Evolutionary conservation across 2,329 filamentous ascomycete genomes (phyloP).

Genomic region (Anisogramma anomala): DNA sequence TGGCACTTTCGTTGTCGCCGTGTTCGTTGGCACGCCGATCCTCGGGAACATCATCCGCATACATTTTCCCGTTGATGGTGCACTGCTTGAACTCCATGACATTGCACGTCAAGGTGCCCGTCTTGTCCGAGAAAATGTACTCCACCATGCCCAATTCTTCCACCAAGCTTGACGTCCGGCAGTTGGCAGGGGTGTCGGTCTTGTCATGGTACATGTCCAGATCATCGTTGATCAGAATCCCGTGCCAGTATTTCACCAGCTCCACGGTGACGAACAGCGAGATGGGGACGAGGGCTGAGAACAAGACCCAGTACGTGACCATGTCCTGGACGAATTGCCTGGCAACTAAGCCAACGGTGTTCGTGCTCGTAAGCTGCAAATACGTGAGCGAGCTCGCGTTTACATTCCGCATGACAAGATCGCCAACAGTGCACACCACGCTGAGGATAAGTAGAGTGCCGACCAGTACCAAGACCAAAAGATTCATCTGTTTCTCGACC

Average conservation of each 20-base stretch:
- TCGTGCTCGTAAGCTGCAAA: constrained; percentile 53
- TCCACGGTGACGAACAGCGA: constrained; percentile 97
- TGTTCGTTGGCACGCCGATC: constrained; percentile 71
- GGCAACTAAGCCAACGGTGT: constrained; percentile 42
- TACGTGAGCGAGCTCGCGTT: constrained; percentile 56
- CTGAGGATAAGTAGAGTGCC: constrained; percentile 74
- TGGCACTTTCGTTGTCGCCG: constrained; percentile 64
- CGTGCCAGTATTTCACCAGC: constrained; percentile 95
- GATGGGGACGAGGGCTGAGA: constrained; percentile 91
- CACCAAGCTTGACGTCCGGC: constrained; percentile 88
- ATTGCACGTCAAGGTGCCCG: constrained; percentile 93
- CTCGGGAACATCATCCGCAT: constrained; percentile 83
- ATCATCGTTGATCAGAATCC: constrained; percentile 95
- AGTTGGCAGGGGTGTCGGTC: constrained; percentile 89
- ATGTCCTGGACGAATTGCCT: constrained; percentile 86
- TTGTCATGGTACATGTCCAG: constrained; percentile 96
- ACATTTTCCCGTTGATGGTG: constrained; percentile 85
- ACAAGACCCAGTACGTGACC: constrained; percentile 96
- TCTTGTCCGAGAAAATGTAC: constrained; percentile 98
- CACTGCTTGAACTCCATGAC: constrained; percentile 98
- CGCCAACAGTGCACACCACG: constrained; percentile 81
- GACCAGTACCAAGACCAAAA: constrained; percentile 82
- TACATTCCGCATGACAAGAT: constrained; percentile 66
- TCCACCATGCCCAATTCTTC: constrained; percentile 97
- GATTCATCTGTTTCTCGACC: constrained; percentile 87